Evolutionary conservation across 768 basidiomycete species (phyloP), one percentile per base, ranked within the genome.

Genomic region (Cystobasidium ongulense): DNA sequence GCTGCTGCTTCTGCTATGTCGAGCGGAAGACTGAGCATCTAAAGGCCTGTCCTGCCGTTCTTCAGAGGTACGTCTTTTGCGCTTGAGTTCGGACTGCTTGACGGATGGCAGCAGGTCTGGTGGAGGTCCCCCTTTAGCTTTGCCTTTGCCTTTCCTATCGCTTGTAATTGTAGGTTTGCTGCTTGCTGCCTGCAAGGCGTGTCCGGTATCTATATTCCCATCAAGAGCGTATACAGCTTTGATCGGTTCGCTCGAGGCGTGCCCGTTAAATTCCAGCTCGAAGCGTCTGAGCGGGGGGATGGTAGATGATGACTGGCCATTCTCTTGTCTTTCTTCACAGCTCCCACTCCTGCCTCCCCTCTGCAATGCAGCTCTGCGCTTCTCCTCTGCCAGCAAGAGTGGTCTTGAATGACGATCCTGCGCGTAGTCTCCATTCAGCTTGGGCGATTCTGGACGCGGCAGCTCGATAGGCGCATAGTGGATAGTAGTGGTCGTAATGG

Each of bases 401-500:
- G 68, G 68, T n/a, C 27, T 33, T n/a, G 50, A 23, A 33, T 52
- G 33, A 15, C 43, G n/a, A 43, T 71, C 68, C 13, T 35, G 29
- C 1, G 15, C 31, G 31, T 71, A 59, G 35, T 59, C 54, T 21
- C 68, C 54, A 35, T 17, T 8, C 13, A 71, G 68, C 29, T 57
- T 43, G 18, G 68, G 68, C 21, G 50, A 54, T 27, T 2, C n/a
- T 31, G 68, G 53, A 38, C 43, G 68, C 10, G 50, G 29, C 5
- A 71, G 18, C 1, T 35, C 46, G 36, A 71, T 71, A 38, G 68
- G 68, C 31, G 68, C 36, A 36, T 71, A 71, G 29, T 61, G 52
- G 31, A 71, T 71, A 5, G 68, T 71, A 33, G 53, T 57, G 13
- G 68, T 71, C n/a, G 68, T 71, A 29, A 71, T 71, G 4, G 68